Percentiles rank a stretch among this genome's conserved stretches.
Evolutionary conservation across 2,329 filamentous ascomycete genomes (phyloP).

Genomic region (Cladosporium sp.): DNA sequence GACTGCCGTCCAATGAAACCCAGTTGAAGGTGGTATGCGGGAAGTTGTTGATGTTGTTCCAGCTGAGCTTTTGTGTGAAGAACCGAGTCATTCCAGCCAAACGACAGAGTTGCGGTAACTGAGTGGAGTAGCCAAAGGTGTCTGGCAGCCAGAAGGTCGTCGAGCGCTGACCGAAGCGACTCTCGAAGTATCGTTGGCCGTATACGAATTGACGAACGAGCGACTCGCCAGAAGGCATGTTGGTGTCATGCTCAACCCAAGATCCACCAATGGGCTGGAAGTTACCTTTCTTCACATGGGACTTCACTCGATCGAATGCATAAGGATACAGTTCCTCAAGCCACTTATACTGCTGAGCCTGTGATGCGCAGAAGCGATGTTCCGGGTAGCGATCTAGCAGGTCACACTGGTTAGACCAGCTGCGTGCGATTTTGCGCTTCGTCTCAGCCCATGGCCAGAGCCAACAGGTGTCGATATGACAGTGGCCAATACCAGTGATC

Average conservation of each 20-base stretch:
- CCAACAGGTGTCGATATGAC: constrained; percentile 98
- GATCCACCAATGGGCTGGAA: constrained; percentile 96
- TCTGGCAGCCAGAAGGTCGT: constrained; percentile 97
- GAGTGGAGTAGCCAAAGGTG: constrained; percentile 95
- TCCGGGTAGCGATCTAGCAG: constrained; percentile 94
- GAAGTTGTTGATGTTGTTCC: constrained; percentile 99
- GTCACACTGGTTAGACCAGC: constrained; percentile 96
- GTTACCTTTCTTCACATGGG: constrained; percentile 83
- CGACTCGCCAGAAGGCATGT: constrained; percentile 93
- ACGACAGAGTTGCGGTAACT: constrained; percentile 90
- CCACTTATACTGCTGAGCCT: constrained; percentile 99
- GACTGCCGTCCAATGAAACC: constrained; percentile 92
- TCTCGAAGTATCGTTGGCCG: constrained; percentile 92
- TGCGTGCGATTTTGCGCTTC: constrained; percentile 91
- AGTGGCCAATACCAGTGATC: constrained; percentile 90
- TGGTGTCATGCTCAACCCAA: constrained; percentile 99
- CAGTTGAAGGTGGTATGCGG: constrained; percentile 99
- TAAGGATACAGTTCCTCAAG: constrained; percentile 85
- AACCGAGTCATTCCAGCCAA: constrained; percentile 95
- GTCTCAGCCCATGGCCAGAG: constrained; percentile 98
- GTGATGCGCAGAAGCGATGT: constrained; percentile 86
- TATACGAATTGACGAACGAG: constrained; percentile 93
- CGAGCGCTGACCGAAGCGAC: constrained; percentile 84
- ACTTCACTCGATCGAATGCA: constrained; percentile 86
- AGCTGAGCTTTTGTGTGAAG: constrained; percentile 97